Conservation (phyloP, 2,329 filamentous ascomycete genomes). For the Kalmusia sp. region DNA sequence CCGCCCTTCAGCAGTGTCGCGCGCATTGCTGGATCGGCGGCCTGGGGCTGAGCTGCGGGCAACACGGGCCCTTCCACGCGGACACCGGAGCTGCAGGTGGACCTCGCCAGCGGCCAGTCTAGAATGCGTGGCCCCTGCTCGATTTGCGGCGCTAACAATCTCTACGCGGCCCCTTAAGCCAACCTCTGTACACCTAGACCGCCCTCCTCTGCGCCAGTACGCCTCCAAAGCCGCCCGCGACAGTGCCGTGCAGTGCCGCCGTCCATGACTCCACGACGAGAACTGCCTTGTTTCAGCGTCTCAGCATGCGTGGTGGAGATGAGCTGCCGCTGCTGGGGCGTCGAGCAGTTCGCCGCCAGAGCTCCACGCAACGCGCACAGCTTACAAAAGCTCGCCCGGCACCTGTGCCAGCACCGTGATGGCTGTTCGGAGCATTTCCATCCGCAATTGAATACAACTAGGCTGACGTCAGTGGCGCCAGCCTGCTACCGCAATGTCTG, state of each 20-base stretch:
- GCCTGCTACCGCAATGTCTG: too few relatives aligned
- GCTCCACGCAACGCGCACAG: too few relatives aligned
- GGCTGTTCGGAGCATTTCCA: too few relatives aligned
- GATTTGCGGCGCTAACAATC: constrained; percentile 26
- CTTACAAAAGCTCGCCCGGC: too few relatives aligned
- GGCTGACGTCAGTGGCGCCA: too few relatives aligned
- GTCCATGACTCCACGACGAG: too few relatives aligned
- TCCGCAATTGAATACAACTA: too few relatives aligned
- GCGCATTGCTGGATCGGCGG: background rate
- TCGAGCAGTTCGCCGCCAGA: too few relatives aligned
- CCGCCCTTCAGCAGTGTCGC: background rate
- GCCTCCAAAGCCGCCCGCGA: background rate
- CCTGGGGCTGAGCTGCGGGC: constrained; percentile 7
- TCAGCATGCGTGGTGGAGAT: too few relatives aligned
- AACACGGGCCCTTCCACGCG: constrained; percentile 5
- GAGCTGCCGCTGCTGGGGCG: too few relatives aligned
- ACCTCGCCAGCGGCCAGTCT: constrained; percentile 24
- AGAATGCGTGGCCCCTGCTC: constrained; percentile 25
- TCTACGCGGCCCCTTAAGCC: constrained; percentile 19
- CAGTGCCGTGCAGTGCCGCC: background rate
- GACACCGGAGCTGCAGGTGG: constrained; percentile 4
- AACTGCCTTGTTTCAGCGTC: too few relatives aligned
- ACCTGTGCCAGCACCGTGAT: too few relatives aligned
- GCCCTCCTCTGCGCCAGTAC: constrained; percentile 2
- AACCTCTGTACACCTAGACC: constrained; percentile 17